Evolutionary conservation across 2,329 filamentous ascomycete genomes (phyloP), one percentile per base, ranked within the genome.

Genomic region (Colletotrichum sp.): DNA sequence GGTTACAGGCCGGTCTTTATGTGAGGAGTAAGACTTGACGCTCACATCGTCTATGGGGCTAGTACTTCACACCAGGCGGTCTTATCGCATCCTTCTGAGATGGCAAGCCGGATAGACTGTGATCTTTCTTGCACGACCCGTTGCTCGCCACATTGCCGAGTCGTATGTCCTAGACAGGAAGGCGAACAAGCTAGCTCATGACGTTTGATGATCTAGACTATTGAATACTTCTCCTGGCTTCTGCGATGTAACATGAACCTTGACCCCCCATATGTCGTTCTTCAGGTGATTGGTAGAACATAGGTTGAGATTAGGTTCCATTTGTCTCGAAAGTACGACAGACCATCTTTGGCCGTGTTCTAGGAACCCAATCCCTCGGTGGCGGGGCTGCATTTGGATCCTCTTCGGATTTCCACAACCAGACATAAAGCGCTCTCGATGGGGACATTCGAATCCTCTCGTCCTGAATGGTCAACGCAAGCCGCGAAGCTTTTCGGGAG

Each of bases 311-410:
- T 6, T 22, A 30, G 18, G 9, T 43, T 1, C 18, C 39, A n/a
- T 32, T 0, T 30, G 28, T 60, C n/a, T 22, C n/a, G 4, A 4
- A 56, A 1, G 0, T 36, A 48, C n/a, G 32, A 25, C 60, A n/a
- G 1, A 8, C 15, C 12, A 22, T 8, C 64, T 18, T 5, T 9
- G 27, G 18, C 2, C 27, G 1, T 27, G 10, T 25, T 25, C 34
- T 4, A 16, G 68, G 61, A 22, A 55, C 22, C n/a, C 36, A 25
- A 75, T 72, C 72, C 68, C 32, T 39, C 61, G 7, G 27, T 18
- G 68, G 72, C 61, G 61, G 72, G 39, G 72, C 66, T 61, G 25
- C 68, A 62, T 52, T 55, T 43, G 18, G 6, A 13, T 55, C 25
- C 13, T 16, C 4, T n/a, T 39, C 72, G 61, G 72, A 72, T n/a